Conservation (phyloP, 805 yeast genomes). For the Lachancea sp. region DNA sequence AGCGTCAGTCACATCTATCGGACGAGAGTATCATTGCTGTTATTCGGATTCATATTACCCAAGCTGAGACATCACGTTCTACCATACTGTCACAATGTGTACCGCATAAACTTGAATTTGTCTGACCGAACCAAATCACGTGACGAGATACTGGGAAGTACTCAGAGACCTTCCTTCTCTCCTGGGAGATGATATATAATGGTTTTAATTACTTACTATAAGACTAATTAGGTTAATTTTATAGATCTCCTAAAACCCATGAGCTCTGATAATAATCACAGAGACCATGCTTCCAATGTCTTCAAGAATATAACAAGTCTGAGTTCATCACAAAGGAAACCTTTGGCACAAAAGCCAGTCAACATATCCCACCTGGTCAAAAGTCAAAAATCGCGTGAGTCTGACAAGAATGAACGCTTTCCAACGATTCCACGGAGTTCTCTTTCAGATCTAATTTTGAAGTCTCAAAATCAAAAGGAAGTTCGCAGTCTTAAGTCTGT, state of each 20-base stretch:
- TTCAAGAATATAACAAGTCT: constrained; percentile 1
- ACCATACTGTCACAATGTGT: no score
- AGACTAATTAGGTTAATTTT: no score
- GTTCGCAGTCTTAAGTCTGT: background rate
- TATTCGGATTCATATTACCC: no score
- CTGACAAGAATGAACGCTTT: background rate
- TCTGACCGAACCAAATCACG: no score
- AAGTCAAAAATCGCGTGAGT: background rate
- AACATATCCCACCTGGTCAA: constrained; percentile 6
- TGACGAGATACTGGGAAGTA: no score
- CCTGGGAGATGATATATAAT: no score
- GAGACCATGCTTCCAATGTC: constrained; percentile 4
- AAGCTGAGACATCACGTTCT: no score
- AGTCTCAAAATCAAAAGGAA: background rate
- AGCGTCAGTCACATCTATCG: no score
- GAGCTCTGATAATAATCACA: background rate
- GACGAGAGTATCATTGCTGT: no score
- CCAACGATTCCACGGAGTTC: background rate
- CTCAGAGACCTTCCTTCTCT: no score
- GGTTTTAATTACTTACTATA: no score
- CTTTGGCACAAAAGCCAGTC: constrained; percentile 4
- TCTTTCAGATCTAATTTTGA: background rate
- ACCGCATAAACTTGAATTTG: no score
- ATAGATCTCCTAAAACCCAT: background rate
- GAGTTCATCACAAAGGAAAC: background rate